These are phyloP conservation scores for Zymoseptoria passerinii DNA, from an alignment of 2,329 filamentous ascomycete species.

Conservation along the genomic window DNA sequence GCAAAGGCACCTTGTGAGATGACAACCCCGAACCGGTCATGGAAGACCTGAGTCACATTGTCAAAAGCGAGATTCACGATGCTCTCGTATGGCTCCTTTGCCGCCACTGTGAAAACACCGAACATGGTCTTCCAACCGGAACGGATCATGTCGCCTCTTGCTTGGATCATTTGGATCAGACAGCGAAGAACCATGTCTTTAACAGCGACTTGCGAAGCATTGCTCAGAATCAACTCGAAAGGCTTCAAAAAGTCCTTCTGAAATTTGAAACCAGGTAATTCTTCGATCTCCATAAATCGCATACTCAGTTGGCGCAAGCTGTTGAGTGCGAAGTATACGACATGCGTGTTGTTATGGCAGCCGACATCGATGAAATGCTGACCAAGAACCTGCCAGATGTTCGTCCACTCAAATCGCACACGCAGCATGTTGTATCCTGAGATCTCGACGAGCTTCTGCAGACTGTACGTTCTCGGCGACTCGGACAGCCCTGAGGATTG, in stretches of 20 bases:
- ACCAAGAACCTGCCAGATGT: conserved; percentile 94
- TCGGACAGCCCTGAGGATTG: conserved; percentile 94
- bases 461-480: conserved; percentile 88
- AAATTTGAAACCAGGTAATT: conserved; percentile 97
- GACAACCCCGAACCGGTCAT: conserved; percentile 87
- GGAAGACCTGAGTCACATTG: conserved; percentile 92
- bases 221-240: conserved; percentile 94
- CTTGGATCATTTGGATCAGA: conserved; percentile 98
- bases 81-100: conserved; percentile 82
- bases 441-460: conserved; percentile 97
- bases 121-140: conserved; percentile 99
- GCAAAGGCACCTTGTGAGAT: conserved; percentile 95
- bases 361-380: conserved; percentile 98
- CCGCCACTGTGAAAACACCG: conserved; percentile 93
- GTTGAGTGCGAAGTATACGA: conserved; percentile 96
- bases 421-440: conserved; percentile 99
- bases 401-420: conserved; percentile 96
- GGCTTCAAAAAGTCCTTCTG: conserved; percentile 99
- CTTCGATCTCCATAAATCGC: conserved; percentile 98
- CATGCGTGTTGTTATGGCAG: conserved; percentile 89
- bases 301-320: conserved; percentile 92
- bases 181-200: conserved; percentile 97
- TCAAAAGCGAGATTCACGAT: conserved; percentile 97
- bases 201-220: conserved; percentile 81
- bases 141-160: conserved; percentile 88